phyloP scores from a whole-genome alignment of 225 moss, liverwort and hornwort genomes.

The Bryoerythrophyllum caledonicum region DNA sequence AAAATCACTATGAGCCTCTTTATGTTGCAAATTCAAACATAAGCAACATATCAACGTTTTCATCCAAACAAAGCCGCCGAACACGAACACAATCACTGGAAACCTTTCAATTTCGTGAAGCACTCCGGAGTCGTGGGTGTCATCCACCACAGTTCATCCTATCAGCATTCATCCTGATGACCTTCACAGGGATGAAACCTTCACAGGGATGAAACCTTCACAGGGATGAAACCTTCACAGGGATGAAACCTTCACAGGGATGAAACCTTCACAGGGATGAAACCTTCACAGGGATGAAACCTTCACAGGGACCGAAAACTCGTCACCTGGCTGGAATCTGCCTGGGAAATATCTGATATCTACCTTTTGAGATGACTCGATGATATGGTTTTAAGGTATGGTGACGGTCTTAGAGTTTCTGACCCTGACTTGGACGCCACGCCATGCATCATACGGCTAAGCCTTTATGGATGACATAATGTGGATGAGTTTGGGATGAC shows the following conservation, averaged over 20 bases:
- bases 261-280: not conserved
- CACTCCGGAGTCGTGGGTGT: not conserved
- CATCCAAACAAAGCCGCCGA: not conserved
- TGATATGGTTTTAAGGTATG: not conserved
- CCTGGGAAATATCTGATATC: no score
- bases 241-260: no score
- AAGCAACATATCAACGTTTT: no score
- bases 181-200: no score
- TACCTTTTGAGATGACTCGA: no score
- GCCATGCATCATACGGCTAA: not conserved
- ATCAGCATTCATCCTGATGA: no score
- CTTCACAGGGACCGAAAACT: not conserved
- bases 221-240: not conserved
- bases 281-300: no score
- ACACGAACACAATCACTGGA: not conserved
- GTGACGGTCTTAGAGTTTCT: not conserved
- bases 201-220: no score
- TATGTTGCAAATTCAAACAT: no score
- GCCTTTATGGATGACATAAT: not conserved
- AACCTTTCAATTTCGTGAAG: not conserved
- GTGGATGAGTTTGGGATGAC: not conserved
- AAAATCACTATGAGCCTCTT: no score
- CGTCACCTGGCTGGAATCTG: not conserved
- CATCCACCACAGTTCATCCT: not conserved
- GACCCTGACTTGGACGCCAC: not conserved